Base-by-base conservation (phyloP, 352 stramenopile genomes). In the Phytophthora citricola region DNA sequence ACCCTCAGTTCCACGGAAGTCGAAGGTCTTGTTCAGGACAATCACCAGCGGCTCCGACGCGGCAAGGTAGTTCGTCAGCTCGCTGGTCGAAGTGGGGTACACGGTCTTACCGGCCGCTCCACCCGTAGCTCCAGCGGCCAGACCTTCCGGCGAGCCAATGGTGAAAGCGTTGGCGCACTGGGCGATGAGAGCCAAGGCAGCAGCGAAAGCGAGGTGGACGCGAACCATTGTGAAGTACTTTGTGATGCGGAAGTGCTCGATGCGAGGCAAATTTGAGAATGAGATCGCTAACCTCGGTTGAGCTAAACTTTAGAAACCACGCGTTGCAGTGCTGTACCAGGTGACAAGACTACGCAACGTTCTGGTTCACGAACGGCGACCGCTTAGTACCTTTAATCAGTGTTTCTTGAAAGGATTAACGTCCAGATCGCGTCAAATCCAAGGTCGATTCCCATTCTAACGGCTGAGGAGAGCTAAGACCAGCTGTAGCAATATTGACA, bases 1-100 rank as follows among this genome's bases (percentile, higher is more conserved):
- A 3, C 69, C 72, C 46, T 83, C 71, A 0, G 74, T 76, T 24
- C 66, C 72, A 2, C 63, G 63, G 61, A 81, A 83, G 58, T 80
- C 65, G 22, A 83, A 80, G 0, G 52, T 63, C 54, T 81, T 70
- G 52, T 64, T 73, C 24, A 85, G 59, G 17, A 82, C 58, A 39
- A 85, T 69, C 1, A 48, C 41, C 14, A 67, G 66, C 15, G 70
- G 53, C 12, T 58, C 46, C 6, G 32, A 48, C 15, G 69, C 48
- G 12, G 57, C 60, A 22, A 82, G 59, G 54, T 69, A 75, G 8
- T 24, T 2, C 50, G 68, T 70, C 50, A 82, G 54, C 46, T 82
- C 46, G 3, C n/a, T 38, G 58, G 57, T 72, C 14, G 49, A 66
- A n/a, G 43, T 75, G 5, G 74, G 74, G 51, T 74, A 75, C 32